Evolutionary conservation across 139 green algal genomes (phyloP), one percentile per base, ranked within the genome.

Genomic region (Asterochloris erici): DNA sequence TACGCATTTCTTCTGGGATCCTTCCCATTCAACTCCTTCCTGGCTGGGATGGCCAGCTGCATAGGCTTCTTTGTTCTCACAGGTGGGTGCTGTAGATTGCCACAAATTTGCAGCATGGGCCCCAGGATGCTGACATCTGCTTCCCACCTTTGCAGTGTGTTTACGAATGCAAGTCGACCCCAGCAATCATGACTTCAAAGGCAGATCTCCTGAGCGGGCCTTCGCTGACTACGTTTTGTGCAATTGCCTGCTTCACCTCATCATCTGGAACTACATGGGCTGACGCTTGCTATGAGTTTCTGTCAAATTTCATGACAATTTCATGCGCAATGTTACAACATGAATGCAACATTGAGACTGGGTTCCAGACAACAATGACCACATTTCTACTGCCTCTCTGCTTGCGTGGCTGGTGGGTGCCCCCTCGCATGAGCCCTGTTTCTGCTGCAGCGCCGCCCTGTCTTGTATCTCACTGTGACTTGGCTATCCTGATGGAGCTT

Each of bases 11-110:
- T 94, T 24, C 92, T 95, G 14, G 93, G 93, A n/a, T 91, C 88
- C 15, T 97, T 97, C 78, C 94, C 94, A 11, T 97, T 97, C 91
- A 97, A 97, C 85, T 88, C 92, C 29, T 97, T 97, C 85, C 82
- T 97, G 27, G 88, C 92, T 1, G 91, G 92, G n/a, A 87, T 96
- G 63, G 84, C 96, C 9, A 93, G 86, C 62, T 93, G 87, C 63
- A 13, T 95, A 1, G 91, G 91, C n/a, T 93, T 93, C 81, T 94
- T 95, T 73, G 90, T 94, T 15, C 87, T 97, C 0, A 97, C 92
- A 77, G 84, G 91, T 95, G 60, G 69, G 87, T 60, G n/a, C 1
- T 71, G 14, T 0, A 73, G 10, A 4, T 12, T 82, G 79, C 47
- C 63, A 74, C 77, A 15, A 70, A 68, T 73, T 26, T 78, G 21